These are phyloP conservation scores for Herpotrichia juniperi DNA, from an alignment of 2,329 filamentous ascomycete species.

Conservation along the genomic window DNA sequence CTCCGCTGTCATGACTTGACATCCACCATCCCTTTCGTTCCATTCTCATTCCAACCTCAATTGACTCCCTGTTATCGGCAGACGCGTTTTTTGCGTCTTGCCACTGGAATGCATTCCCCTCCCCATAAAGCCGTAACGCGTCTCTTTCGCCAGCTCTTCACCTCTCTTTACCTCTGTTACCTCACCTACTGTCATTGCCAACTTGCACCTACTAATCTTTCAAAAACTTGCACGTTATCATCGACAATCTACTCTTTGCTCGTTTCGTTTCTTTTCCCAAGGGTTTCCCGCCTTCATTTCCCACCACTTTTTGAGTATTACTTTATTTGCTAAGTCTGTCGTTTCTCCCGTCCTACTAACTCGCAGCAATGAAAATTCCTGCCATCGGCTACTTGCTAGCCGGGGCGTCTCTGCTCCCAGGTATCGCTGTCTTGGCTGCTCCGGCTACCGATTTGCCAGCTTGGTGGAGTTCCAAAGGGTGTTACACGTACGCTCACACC, in stretches of 20 bases:
- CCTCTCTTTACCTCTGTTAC: background rate
- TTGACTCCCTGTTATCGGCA: background rate
- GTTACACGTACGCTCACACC: background rate
- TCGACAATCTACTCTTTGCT: background rate
- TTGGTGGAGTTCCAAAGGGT: background rate
- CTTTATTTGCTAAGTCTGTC: background rate
- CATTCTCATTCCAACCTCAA: background rate
- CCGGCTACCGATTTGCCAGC: background rate
- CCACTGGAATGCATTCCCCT: background rate
- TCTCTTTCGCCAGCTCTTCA: background rate
- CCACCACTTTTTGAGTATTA: background rate
- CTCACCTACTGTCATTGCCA: background rate
- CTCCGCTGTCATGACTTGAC: background rate
- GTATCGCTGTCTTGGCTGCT: background rate
- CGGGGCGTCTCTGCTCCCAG: background rate
- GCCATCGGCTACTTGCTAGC: background rate
- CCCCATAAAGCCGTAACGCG: background rate
- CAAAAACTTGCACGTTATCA: background rate
- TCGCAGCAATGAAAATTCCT: slow-evolving; percentile 1
- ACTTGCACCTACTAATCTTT: background rate
- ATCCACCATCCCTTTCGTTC: background rate
- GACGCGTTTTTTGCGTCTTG: background rate
- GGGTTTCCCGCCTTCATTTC: background rate
- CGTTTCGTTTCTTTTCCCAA: background rate
- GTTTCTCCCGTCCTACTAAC: background rate